These are phyloP conservation scores for Pseudonectria foliicola DNA, from an alignment of 2,329 filamentous ascomycete genomes.

Conservation along the genomic window DNA sequence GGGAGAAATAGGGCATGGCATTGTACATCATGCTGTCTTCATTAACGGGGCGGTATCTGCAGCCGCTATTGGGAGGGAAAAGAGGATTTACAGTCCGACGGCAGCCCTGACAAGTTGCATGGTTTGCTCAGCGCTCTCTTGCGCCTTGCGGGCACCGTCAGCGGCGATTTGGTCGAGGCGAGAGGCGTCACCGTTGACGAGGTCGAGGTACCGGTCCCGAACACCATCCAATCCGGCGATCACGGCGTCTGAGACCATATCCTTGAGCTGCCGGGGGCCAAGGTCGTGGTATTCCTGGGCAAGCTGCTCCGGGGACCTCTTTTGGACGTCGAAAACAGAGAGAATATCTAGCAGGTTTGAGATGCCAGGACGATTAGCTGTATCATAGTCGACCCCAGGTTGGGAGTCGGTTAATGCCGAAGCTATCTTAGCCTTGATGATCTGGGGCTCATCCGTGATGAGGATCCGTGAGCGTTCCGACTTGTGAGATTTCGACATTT, in stretches of 20 bases:
- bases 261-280: constrained; percentile 34
- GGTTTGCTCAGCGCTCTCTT: constrained; percentile 49
- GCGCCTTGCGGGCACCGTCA: constrained; percentile 55
- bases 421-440: constrained; percentile 64
- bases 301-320: constrained; percentile 33
- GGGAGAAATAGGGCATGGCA: background rate
- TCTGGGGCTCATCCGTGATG: constrained; percentile 61
- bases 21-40: background rate
- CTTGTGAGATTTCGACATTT: constrained; percentile 90
- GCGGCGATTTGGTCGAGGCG: constrained; percentile 52
- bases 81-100: constrained; percentile 38
- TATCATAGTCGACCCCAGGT: constrained; percentile 65
- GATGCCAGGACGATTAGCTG: constrained; percentile 64
- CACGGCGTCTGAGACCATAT: constrained; percentile 52
- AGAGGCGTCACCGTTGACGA: constrained; percentile 40
- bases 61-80: too few relatives aligned
- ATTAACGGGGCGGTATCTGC: background rate
- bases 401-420: constrained; percentile 69
- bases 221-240: constrained; percentile 46
- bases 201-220: constrained; percentile 46
- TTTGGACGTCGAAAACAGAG: constrained; percentile 53
- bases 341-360: constrained; percentile 80
- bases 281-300: constrained; percentile 32
- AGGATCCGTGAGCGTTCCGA: constrained; percentile 71
- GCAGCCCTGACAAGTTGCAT: constrained; percentile 47